Percentiles rank a stretch among this genome's conserved stretches.
Evolutionary conservation across 805 yeast species (phyloP).

Genomic region (Myxozyma neotropica): DNA sequence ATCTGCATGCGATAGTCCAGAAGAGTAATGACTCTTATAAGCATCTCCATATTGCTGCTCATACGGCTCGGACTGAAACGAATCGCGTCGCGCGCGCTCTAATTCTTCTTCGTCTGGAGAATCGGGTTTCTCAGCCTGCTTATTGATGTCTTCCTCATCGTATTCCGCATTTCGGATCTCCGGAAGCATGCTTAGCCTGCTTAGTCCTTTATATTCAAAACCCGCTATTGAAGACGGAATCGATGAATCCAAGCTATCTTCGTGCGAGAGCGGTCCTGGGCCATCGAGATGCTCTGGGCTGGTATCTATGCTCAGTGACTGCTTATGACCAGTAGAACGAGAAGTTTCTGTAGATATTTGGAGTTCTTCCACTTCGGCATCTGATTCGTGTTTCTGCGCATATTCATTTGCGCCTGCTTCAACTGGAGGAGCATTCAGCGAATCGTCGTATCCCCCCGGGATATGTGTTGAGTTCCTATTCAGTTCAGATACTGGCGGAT

Average conservation of each 20-base stretch:
- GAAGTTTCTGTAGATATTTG: neutral
- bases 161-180: too few species aligned
- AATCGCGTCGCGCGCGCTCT: neutral
- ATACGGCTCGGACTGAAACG: neutral
- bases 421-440: neutral
- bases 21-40: neutral
- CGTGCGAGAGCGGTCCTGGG: neutral
- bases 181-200: conserved; percentile 9
- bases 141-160: too few species aligned
- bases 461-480: neutral
- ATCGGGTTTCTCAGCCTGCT: too few species aligned
- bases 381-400: neutral
- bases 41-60: neutral
- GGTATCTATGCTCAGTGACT: neutral
- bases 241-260: conserved; percentile 18
- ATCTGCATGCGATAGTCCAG: conserved; percentile 1
- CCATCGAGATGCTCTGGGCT: neutral
- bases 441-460: conserved; percentile 9
- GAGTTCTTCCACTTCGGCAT: neutral
- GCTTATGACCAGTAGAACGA: neutral
- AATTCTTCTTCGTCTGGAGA: neutral
- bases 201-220: conserved; percentile 20
- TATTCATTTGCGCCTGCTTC: neutral
- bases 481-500: neutral
- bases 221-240: conserved; percentile 26